Conservation (phyloP, 2,329 filamentous ascomycete genomes). For the Colletotrichum tropicale region DNA sequence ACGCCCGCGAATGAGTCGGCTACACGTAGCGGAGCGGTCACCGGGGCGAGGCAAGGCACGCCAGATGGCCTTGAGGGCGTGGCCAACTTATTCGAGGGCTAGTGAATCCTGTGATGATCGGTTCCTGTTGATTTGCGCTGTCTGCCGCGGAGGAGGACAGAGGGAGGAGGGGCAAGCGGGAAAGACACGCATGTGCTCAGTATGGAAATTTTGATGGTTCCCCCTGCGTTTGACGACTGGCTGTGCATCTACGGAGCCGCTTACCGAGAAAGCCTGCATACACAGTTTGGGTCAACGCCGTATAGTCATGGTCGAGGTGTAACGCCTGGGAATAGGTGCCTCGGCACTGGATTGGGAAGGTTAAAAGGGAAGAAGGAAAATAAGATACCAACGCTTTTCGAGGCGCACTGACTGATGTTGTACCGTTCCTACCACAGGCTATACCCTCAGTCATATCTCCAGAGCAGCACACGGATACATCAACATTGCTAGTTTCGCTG, state of each 20-base stretch:
- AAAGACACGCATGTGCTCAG: background rate
- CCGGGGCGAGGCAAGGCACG: constrained; percentile 37
- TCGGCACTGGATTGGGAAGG: background rate
- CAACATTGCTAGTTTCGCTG: background rate
- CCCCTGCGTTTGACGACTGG: background rate
- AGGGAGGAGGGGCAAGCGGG: background rate
- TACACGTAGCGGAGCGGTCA: constrained; percentile 29
- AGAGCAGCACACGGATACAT: background rate
- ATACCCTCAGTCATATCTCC: background rate
- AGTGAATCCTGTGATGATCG: background rate
- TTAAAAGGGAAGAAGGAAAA: background rate
- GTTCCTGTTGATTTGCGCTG: background rate
- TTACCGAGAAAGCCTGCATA: background rate
- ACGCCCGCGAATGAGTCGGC: constrained; percentile 38
- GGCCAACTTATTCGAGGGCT: constrained; percentile 53
- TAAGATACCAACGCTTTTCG: constrained; percentile 5
- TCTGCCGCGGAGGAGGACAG: background rate
- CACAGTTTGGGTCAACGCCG: background rate
- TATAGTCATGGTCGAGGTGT: background rate
- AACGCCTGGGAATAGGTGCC: background rate
- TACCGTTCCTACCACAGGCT: background rate
- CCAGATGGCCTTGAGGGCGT: constrained; percentile 61
- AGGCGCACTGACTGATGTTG: background rate
- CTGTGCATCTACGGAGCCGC: background rate
- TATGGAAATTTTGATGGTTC: background rate